These are phyloP conservation scores for Fusarium luffae DNA, from an alignment of 2,329 filamentous ascomycete species.

Conservation along the genomic window DNA sequence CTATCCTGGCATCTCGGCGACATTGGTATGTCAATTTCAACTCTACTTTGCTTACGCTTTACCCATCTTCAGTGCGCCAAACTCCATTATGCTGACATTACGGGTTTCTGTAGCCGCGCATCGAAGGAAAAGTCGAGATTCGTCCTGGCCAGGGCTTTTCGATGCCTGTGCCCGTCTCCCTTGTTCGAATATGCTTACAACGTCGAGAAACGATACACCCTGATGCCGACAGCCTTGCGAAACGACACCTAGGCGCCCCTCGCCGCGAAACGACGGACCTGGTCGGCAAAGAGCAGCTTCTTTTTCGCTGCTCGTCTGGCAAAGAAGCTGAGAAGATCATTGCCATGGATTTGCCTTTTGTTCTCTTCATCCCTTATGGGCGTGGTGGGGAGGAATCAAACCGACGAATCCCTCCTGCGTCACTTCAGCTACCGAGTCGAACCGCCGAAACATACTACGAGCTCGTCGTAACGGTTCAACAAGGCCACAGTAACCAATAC, in stretches of 20 bases:
- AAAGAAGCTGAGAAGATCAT: constrained; percentile 89
- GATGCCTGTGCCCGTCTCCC: constrained; percentile 88
- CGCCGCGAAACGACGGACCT: constrained; percentile 91
- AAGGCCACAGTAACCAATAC: constrained; percentile 86
- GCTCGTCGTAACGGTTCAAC: constrained; percentile 93
- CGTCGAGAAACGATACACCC: constrained; percentile 96
- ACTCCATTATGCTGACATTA: constrained; percentile 33
- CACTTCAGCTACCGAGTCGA: constrained; percentile 86
- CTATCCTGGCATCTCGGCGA: constrained; percentile 97
- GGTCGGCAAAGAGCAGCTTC: constrained; percentile 93
- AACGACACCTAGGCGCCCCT: constrained; percentile 89
- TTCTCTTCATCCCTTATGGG: constrained; percentile 96
- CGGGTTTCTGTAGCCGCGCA: constrained; percentile 75
- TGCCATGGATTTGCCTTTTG: constrained; percentile 96
- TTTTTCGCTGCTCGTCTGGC: constrained; percentile 87
- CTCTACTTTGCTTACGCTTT: constrained; percentile 26
- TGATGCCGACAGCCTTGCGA: constrained; percentile 91
- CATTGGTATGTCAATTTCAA: constrained; percentile 74
- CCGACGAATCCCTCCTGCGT: constrained; percentile 89
- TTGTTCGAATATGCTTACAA: constrained; percentile 94
- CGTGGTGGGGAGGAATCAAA: constrained; percentile 91
- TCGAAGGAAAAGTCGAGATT: constrained; percentile 98
- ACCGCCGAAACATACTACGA: constrained; percentile 99
- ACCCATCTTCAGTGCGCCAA: constrained; percentile 17
- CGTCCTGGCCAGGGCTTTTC: constrained; percentile 86